These are phyloP conservation scores for Trichoderma asperelloides DNA, from an alignment of 495 filamentous ascomycete genomes.

Conservation along the genomic window DNA sequence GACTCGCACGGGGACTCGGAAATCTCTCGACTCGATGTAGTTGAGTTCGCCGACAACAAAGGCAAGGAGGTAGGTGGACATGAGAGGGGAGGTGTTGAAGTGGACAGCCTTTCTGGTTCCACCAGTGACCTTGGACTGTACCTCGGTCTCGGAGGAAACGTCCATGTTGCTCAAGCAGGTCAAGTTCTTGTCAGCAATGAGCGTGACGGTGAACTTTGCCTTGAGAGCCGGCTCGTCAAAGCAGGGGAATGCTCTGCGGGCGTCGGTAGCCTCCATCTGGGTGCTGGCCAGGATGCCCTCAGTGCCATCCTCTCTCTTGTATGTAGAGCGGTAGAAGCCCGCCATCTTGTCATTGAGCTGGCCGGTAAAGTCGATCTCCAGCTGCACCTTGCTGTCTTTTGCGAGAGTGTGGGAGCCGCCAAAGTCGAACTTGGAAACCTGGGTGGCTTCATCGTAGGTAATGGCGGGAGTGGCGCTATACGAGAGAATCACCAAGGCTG, in stretches of 20 bases:
- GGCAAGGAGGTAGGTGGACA: slow-evolving; percentile 96
- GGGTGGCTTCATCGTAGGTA: slow-evolving; percentile 67
- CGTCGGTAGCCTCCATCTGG: slow-evolving; percentile 95
- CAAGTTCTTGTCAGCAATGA: slow-evolving; percentile 83
- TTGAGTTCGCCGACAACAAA: slow-evolving; percentile 97
- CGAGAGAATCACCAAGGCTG: background rate
- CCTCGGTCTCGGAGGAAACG: slow-evolving; percentile 35
- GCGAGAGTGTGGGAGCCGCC: slow-evolving; percentile 47
- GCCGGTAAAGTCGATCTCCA: slow-evolving; percentile 73
- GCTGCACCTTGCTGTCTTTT: slow-evolving; percentile 47
- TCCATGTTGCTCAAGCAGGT: slow-evolving; percentile 93
- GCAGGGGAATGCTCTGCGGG: slow-evolving; percentile 87
- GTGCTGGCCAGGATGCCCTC: slow-evolving; percentile 91
- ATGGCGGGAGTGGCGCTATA: slow-evolving; percentile 44
- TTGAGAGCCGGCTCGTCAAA: slow-evolving; percentile 99
- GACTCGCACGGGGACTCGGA: slow-evolving; percentile 81
- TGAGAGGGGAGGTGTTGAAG: slow-evolving; percentile 80
- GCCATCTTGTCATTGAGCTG: slow-evolving; percentile 91
- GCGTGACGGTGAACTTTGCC: slow-evolving; percentile 84
- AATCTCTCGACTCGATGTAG: slow-evolving; percentile 82
- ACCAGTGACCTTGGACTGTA: slow-evolving; percentile 46
- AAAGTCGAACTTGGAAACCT: slow-evolving; percentile 69
- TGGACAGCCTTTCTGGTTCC: slow-evolving; percentile 65
- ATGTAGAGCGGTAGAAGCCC: slow-evolving; percentile 92
- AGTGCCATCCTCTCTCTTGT: slow-evolving; percentile 75